Conservation (phyloP, 805 yeast genomes). For the Blastobotrys attinorum region DNA sequence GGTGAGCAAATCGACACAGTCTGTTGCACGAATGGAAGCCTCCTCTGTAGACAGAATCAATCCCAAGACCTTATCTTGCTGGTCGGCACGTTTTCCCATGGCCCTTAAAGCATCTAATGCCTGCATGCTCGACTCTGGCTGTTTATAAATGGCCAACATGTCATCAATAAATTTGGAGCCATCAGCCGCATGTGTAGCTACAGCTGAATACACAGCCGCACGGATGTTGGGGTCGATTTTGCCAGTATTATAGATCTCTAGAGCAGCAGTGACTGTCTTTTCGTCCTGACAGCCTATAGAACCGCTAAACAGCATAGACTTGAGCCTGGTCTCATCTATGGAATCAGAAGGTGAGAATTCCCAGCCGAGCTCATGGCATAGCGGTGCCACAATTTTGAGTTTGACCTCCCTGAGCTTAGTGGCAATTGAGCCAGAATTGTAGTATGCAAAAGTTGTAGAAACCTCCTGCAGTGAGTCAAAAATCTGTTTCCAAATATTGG, state of each 20-base stretch:
- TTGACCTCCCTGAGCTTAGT: slow-evolving; percentile 38
- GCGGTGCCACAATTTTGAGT: slow-evolving; percentile 46
- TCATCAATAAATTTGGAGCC: slow-evolving; percentile 47
- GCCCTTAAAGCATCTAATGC: slow-evolving; percentile 61
- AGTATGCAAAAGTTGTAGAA: slow-evolving; percentile 41
- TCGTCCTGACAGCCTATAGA: too few species aligned
- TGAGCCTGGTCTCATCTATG: slow-evolving; percentile 65
- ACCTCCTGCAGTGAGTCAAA: slow-evolving; percentile 35
- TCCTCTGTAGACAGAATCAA: slow-evolving; percentile 50
- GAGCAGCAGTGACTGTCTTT: too few species aligned
- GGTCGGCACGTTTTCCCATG: slow-evolving; percentile 55
- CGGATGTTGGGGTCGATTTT: slow-evolving; percentile 73
- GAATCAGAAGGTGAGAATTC: slow-evolving; percentile 35
- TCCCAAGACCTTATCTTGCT: slow-evolving; percentile 47
- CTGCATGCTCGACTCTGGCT: slow-evolving; percentile 57
- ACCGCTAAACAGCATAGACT: slow-evolving; percentile 41
- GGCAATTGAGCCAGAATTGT: slow-evolving; percentile 33
- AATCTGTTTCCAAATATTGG: slow-evolving; percentile 47
- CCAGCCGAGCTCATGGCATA: slow-evolving; percentile 57
- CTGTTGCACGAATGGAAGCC: slow-evolving; percentile 58
- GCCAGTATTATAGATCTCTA: slow-evolving; percentile 57
- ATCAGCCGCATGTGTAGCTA: slow-evolving; percentile 55
- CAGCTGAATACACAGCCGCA: slow-evolving; percentile 53
- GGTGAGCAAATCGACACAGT: slow-evolving; percentile 66
- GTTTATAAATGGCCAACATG: slow-evolving; percentile 50